A percentile compares a stretch with the other conserved stretches of the same genome.
phyloP scores from a whole-genome alignment of 1,284 basidiomycete genomes.

The Moesziomyces antarcticus region DNA sequence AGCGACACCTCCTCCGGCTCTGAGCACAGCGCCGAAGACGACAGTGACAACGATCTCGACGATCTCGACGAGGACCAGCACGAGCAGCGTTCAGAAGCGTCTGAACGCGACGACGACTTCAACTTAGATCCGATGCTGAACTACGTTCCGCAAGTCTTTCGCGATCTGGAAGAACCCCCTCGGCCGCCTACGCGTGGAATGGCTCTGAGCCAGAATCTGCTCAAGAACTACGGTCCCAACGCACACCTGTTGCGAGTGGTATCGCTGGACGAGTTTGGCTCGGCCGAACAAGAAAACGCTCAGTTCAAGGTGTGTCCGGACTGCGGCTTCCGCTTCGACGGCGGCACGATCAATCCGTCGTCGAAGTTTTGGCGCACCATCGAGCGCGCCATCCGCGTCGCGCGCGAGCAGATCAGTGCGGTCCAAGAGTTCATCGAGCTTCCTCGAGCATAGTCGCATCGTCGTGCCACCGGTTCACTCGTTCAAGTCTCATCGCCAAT shows the following conservation, averaged over 20 bases:
- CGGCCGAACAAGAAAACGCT: background rate
- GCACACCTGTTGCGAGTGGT: constrained; percentile 26
- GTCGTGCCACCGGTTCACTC: background rate
- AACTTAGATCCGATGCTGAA: background rate
- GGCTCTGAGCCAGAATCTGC: background rate
- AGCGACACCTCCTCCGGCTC: constrained; percentile 26
- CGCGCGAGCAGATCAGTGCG: constrained; percentile 6
- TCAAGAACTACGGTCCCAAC: constrained; percentile 30
- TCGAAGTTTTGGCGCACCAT: constrained; percentile 1
- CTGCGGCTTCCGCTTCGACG: constrained; percentile 33
- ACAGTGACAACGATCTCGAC: constrained; percentile 5
- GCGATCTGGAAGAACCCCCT: constrained; percentile 8
- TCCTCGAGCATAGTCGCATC: background rate
- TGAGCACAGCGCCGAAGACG: background rate
- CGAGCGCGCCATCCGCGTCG: constrained; percentile 7
- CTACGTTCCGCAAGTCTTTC: background rate
- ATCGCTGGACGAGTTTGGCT: constrained; percentile 19
- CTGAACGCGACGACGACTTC: background rate
- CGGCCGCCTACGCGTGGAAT: background rate
- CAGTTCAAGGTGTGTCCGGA: constrained; percentile 7
- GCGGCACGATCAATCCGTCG: background rate
- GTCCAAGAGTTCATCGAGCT: constrained; percentile 20
- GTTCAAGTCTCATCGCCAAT: too few species aligned
- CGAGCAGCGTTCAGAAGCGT: background rate
- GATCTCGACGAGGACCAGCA: constrained; percentile 2